Evolutionary conservation across 257 asterid species (phyloP).

Genomic region (Eucommia ulmoides): DNA sequence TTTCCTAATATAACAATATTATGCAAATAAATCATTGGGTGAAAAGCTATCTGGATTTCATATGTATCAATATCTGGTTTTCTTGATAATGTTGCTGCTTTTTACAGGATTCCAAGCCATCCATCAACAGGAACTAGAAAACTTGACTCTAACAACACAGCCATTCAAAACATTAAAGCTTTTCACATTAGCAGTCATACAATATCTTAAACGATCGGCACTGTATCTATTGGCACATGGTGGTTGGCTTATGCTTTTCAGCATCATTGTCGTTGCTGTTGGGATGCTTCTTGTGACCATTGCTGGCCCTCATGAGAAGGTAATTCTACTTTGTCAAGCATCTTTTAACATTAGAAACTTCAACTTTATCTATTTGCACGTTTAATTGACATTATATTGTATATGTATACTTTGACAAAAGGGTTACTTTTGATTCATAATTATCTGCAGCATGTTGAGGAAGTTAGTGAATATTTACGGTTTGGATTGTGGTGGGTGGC

Average conservation of each 20-base stretch:
- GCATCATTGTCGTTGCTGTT: constrained; percentile 18
- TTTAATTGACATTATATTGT: too few species aligned
- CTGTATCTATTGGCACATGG: constrained; percentile 54
- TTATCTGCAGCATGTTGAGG: constrained; percentile 62
- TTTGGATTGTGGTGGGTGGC: constrained; percentile 94
- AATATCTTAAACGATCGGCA: constrained; percentile 38
- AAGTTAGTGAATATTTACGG: constrained; percentile 39
- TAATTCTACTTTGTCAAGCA: too few species aligned
- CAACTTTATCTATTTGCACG: too few species aligned
- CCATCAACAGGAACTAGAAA: constrained; percentile 57
- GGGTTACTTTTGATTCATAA: background rate
- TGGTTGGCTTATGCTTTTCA: constrained; percentile 34
- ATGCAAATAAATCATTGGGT: background rate
- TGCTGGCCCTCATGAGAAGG: constrained; percentile 75
- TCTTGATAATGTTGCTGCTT: constrained; percentile 9
- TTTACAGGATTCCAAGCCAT: constrained; percentile 46
- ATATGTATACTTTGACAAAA: too few species aligned
- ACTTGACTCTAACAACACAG: constrained; percentile 47
- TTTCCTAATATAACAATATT: background rate
- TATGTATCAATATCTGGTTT: background rate
- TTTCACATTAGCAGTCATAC: constrained; percentile 43
- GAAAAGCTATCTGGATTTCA: background rate
- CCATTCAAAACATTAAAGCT: constrained; percentile 59
- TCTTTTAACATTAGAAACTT: too few species aligned
- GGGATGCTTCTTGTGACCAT: constrained; percentile 30